Conservation (phyloP, 2,329 filamentous ascomycete species). For the Fusarium beomiforme region DNA sequence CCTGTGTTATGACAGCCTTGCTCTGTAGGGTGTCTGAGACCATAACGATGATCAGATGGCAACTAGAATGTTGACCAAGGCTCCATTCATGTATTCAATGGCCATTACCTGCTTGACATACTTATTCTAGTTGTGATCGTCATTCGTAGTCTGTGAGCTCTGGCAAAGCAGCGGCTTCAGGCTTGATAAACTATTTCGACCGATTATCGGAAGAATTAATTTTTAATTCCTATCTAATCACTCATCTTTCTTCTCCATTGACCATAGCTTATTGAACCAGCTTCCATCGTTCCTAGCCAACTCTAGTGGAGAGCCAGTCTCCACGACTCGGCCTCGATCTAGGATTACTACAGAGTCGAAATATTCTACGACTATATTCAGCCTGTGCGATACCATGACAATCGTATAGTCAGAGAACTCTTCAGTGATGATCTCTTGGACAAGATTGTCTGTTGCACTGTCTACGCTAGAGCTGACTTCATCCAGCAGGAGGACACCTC, state of each 20-base stretch:
- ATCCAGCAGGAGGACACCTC: conserved; percentile 51
- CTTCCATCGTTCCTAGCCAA: conserved; percentile 33
- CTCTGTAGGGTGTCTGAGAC: too few species aligned
- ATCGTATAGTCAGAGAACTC: conserved; percentile 62
- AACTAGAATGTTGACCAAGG: too few species aligned
- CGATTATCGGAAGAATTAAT: background rate
- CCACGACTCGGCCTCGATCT: conserved; percentile 57
- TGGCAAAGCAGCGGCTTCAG: too few species aligned
- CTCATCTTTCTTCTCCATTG: background rate
- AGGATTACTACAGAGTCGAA: conserved; percentile 62
- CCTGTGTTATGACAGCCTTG: too few species aligned
- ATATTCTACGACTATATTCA: conserved; percentile 59
- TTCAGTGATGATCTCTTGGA: conserved; percentile 51
- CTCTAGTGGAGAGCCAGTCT: conserved; percentile 42
- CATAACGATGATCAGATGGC: too few species aligned
- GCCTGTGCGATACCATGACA: conserved; percentile 56
- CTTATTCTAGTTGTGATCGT: too few species aligned
- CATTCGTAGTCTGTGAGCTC: too few species aligned
- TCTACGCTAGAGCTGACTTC: conserved; percentile 56
- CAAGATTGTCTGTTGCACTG: conserved; percentile 50
- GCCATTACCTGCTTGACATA: too few species aligned
- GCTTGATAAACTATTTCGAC: too few species aligned
- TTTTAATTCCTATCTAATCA: background rate
- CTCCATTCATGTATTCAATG: too few species aligned
- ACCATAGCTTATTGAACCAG: background rate